Base-by-base conservation (phyloP, 2,329 filamentous ascomycete species). In the Talaromyces sp. region DNA sequence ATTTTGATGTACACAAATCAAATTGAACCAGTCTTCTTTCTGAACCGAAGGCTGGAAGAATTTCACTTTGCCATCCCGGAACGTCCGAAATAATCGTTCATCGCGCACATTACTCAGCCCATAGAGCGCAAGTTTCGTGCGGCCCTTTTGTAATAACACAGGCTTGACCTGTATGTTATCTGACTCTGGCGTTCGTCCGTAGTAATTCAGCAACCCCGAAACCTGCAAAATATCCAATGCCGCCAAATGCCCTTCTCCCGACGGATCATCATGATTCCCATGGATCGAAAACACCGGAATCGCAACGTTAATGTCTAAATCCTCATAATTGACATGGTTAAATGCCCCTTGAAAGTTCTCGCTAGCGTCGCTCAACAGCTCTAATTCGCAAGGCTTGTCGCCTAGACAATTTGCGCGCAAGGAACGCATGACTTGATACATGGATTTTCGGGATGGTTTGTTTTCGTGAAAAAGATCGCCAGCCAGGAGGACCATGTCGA, bases 201-300 rank as follows among this genome's bases (percentile, higher is more conserved):
- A 99, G 80, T 98, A 99, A 77, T 99, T 99, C 71, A 99, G 83
- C 14, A 99, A 81, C 0, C 95, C 95, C 0, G 93, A 92, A 1
- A 95, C 90, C 75, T 98, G 93, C 3, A 99, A 84, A 16, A 99
- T 80, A 75, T 99, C 95, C 11, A 99, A 84, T 0, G 94, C 93
- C 68, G 95, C 96, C 69, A 90, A 89, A 75, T 96, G 92, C 11
- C 93, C 95, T 72, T 97, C 93, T 10, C 95, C 95, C n/a, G 93
- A 96, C 0, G 95, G 95, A 74, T 99, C 95, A 74, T 99, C 95
- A 75, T 99, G 95, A 73, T 99, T 99, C 54, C 95, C 95, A 72
- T 99, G 96, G 47, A 99, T 99, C 0, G 94, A 97, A 75, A 99
- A 99, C 33, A 99, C 93, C 0, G 95, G 95, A 64, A 98, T 97